phyloP scores from a whole-genome alignment of 306 rosid species.

The Erythrophleum fordii region DNA sequence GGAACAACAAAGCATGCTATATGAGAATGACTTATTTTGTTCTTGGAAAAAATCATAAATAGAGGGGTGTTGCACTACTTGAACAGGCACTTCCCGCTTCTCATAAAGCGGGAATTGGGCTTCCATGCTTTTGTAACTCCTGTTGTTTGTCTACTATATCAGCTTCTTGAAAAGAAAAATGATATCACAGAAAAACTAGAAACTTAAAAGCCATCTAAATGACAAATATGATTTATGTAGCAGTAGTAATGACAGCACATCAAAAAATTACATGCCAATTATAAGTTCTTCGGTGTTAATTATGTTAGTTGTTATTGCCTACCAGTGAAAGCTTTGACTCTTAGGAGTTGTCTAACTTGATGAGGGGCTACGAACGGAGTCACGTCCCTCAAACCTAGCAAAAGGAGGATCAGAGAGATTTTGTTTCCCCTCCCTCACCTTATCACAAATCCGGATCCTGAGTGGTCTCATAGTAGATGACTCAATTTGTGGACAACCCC shows the following conservation, averaged over 20 bases:
- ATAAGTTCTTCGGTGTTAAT: neutral
- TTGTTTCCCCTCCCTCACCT: constrained; percentile 46
- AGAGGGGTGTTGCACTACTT: no score
- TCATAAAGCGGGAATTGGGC: neutral
- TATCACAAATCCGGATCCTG: constrained; percentile 38
- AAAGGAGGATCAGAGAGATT: constrained; percentile 48
- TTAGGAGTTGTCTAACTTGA: constrained; percentile 29
- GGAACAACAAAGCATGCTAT: neutral
- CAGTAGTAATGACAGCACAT: neutral
- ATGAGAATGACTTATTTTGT: no score
- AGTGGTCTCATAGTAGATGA: constrained; percentile 36
- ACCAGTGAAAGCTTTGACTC: constrained; percentile 13
- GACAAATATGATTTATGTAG: neutral
- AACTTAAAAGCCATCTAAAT: neutral
- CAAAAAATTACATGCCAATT: neutral
- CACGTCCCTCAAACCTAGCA: constrained; percentile 39
- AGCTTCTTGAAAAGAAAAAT: constrained; percentile 3
- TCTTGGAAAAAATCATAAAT: neutral
- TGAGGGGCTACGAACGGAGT: constrained; percentile 38
- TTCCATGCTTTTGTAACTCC: neutral
- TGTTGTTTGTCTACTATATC: neutral
- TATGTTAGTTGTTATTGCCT: constrained; percentile 4
- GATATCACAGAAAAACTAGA: neutral
- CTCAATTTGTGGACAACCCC: constrained; percentile 46
- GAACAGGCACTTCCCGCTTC: no score